Evolutionary conservation across 805 yeast genomes (phyloP).

Genomic region (Cyberlindnera saturnus): DNA sequence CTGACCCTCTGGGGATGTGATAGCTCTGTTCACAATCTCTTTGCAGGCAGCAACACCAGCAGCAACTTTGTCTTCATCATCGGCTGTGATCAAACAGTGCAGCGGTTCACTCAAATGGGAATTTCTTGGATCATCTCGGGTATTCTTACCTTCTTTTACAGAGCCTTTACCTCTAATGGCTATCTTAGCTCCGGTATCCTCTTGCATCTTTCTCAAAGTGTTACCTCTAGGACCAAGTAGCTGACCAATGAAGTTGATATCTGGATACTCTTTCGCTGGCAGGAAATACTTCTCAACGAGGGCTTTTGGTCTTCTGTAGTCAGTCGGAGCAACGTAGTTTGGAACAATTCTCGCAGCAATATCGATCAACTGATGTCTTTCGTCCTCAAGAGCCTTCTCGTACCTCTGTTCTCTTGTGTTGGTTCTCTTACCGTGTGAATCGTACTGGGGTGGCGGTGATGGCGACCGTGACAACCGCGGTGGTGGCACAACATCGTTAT

Average conservation of each 20-base stretch:
- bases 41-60: conserved; percentile 72
- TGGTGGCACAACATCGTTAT: conserved; percentile 45
- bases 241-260: conserved; percentile 86
- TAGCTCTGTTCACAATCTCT: conserved; percentile 74
- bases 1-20: conserved; percentile 86
- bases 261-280: conserved; percentile 84
- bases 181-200: conserved; percentile 80
- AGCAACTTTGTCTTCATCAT: conserved; percentile 67
- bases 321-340: conserved; percentile 71
- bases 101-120: conserved; percentile 66
- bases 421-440: conserved; percentile 70
- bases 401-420: conserved; percentile 77
- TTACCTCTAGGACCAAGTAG: conserved; percentile 94
- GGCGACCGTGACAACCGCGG: conserved; percentile 53
- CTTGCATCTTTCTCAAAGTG: conserved; percentile 74
- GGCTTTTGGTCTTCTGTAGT: conserved; percentile 64
- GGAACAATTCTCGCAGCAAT: conserved; percentile 68
- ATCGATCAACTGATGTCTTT: conserved; percentile 75
- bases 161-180: conserved; percentile 95
- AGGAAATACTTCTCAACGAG: conserved; percentile 77
- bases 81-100: conserved; percentile 84
- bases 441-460: conserved; percentile 92
- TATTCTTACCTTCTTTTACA: conserved; percentile 81
- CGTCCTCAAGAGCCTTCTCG: conserved; percentile 59
- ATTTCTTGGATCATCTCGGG: conserved; percentile 32